Evolutionary conservation across 306 rosid genomes (phyloP).

Genomic region (Cicer yamashitae): DNA sequence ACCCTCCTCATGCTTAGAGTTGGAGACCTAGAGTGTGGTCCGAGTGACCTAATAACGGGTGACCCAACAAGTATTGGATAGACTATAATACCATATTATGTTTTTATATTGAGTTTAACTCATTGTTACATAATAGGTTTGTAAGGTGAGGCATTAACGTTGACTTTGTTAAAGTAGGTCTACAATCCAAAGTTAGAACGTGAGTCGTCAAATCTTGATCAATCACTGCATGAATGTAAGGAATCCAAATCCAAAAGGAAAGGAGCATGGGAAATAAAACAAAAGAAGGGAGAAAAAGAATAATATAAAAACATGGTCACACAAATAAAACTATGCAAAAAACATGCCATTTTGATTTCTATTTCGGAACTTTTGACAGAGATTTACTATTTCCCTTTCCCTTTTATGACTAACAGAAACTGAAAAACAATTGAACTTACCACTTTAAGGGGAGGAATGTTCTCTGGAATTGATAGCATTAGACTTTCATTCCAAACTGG

Average conservation of each 20-base stretch:
- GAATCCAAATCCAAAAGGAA: background rate
- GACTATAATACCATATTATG: too few relatives aligned
- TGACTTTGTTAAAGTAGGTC: background rate
- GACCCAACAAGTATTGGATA: too few relatives aligned
- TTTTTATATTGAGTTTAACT: too few relatives aligned
- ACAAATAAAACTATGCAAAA: background rate
- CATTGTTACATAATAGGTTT: too few relatives aligned
- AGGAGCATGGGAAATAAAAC: background rate
- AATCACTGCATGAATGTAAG: background rate
- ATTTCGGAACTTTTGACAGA: background rate
- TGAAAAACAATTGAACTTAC: conserved; percentile 52
- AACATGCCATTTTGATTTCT: background rate
- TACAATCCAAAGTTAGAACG: background rate
- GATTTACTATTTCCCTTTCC: background rate
- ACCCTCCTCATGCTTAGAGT: too few relatives aligned
- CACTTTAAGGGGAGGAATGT: conserved; percentile 88
- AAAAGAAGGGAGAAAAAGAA: background rate
- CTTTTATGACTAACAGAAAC: conserved; percentile 9
- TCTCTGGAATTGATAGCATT: conserved; percentile 90
- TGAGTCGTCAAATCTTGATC: background rate
- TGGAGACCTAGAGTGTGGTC: too few relatives aligned
- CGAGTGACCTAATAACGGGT: too few relatives aligned
- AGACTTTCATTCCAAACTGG: conserved; percentile 96
- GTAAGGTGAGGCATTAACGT: too few relatives aligned
- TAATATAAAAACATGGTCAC: background rate